Percentiles rank a stretch among this genome's conserved stretches.
Evolutionary conservation across 2,329 filamentous ascomycete genomes (phyloP).

Genomic region (Cryphonectria nitschkei): DNA sequence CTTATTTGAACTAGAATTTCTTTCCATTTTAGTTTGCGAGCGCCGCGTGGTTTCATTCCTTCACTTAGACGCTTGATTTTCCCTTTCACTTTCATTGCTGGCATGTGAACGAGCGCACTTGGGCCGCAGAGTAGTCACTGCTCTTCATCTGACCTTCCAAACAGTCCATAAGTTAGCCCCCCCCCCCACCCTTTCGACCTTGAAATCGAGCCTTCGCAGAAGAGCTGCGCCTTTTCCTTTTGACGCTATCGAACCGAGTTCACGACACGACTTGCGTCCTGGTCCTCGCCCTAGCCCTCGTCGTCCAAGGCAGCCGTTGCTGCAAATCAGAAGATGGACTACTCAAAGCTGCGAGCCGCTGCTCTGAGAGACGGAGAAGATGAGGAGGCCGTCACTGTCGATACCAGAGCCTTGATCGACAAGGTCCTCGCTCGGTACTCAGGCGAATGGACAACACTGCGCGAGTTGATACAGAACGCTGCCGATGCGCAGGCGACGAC

Average conservation of each 20-base stretch:
- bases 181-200: not conserved
- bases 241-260: not conserved
- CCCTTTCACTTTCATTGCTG: not conserved
- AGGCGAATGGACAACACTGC: constrained; percentile 87
- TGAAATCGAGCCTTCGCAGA: no score
- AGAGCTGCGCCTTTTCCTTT: not conserved
- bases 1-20: not conserved
- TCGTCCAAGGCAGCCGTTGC: constrained; percentile 6
- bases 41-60: not conserved
- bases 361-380: constrained; percentile 85
- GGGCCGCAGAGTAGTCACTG: constrained; percentile 3
- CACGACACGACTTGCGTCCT: not conserved
- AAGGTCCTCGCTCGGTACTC: constrained; percentile 97
- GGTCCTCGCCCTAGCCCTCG: constrained; percentile 17
- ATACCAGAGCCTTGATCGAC: constrained; percentile 94
- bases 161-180: not conserved
- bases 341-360: constrained; percentile 78
- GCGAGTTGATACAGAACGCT: constrained; percentile 98
- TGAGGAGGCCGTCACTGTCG: constrained; percentile 97
- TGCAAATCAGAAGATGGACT: constrained; percentile 59
- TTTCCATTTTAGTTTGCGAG: no score
- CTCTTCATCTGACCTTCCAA: not conserved
- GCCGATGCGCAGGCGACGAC: constrained; percentile 91
- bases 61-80: not conserved
- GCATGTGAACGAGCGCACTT: constrained; percentile 7